Base-by-base conservation (phyloP, 2,329 filamentous ascomycete genomes). In the Tolypocladium inflatum region DNA sequence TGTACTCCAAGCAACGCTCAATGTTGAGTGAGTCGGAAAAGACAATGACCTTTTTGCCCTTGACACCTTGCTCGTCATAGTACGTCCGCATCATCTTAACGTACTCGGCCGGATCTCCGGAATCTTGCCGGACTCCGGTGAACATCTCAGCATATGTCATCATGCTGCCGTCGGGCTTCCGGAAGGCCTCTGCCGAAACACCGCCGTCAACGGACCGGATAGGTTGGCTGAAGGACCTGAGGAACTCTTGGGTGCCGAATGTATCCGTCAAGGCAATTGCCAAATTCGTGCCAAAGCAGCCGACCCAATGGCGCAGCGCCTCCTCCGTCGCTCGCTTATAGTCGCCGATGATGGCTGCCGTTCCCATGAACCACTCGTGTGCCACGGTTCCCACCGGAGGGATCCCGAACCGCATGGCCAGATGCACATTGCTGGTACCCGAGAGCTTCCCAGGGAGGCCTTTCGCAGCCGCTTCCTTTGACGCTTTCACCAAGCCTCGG, bases 341-440 rank as follows among this genome's bases (percentile, higher is more conserved):
- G 73, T 97, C 84, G 62, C 90, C 82, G 5, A 88, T 90, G 65
- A 97, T 91, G 43, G 94, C 92, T 1, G 94, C 94, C 62, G 96
- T 93, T 48, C 91, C 92, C 94, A 99, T 99, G 78, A 97, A 97
- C 94, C 94, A 99, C 75, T 99, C 94, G 69, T 99, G 94, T 0
- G 94, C 94, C 2, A 85, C 82, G 0, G 94, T 99, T 6, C 94
- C 94, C 15, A 97, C 83, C 0, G 94, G 91, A 4, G 85, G 77
- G 52, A 97, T 84, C 51, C 85, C 86, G 73, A 96, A 93, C 67
- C 91, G 88, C 91, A 96, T 96, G 13, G 94, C 94, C 63, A 99
- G 85, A 71, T 97, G 93, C 4, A 99, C 94, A 68, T 99, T 99
- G 72, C 92, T 97, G 0, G 93, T 96, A 13, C 94, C 94, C 0